phyloP scores from a whole-genome alignment of 1,284 basidiomycete genomes.

The Puccinia coronata region DNA sequence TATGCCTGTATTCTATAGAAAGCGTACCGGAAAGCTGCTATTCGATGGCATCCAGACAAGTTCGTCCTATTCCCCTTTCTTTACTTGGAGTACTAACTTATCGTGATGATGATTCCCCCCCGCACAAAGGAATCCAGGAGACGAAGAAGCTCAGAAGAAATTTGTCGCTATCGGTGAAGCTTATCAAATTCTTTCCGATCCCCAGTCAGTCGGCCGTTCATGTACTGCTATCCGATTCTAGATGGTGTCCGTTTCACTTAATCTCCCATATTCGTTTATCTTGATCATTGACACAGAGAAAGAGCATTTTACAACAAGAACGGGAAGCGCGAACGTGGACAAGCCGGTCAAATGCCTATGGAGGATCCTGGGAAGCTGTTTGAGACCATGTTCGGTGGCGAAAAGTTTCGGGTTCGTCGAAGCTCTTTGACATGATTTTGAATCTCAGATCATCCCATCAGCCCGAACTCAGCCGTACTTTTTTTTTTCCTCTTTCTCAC shows the following conservation, averaged over 20 bases:
- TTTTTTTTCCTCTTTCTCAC: background rate
- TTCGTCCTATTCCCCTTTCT: background rate
- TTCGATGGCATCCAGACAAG: conserved; percentile 58
- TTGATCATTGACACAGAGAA: conserved; percentile 51
- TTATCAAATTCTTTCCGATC: conserved; percentile 49
- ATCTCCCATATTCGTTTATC: no score
- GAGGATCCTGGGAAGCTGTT: conserved; percentile 52
- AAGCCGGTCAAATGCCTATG: conserved; percentile 39
- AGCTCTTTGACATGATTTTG: background rate
- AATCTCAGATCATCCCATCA: background rate
- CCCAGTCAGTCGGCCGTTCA: conserved; percentile 32
- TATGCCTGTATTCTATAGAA: conserved; percentile 50
- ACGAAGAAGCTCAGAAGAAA: conserved; percentile 47
- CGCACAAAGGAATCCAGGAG: conserved; percentile 33
- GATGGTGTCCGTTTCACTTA: no score
- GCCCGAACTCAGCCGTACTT: no score
- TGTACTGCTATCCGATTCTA: background rate
- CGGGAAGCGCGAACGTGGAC: conserved; percentile 56
- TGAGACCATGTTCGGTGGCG: conserved; percentile 58
- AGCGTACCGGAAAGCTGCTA: conserved; percentile 59
- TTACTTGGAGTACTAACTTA: background rate
- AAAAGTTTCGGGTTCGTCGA: conserved; percentile 43
- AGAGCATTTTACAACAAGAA: conserved; percentile 59
- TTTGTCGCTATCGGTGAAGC: conserved; percentile 48
- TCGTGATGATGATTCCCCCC: background rate